These are phyloP conservation scores for Penicillium crustosum DNA, from an alignment of 2,329 filamentous ascomycete genomes.

Conservation along the genomic window DNA sequence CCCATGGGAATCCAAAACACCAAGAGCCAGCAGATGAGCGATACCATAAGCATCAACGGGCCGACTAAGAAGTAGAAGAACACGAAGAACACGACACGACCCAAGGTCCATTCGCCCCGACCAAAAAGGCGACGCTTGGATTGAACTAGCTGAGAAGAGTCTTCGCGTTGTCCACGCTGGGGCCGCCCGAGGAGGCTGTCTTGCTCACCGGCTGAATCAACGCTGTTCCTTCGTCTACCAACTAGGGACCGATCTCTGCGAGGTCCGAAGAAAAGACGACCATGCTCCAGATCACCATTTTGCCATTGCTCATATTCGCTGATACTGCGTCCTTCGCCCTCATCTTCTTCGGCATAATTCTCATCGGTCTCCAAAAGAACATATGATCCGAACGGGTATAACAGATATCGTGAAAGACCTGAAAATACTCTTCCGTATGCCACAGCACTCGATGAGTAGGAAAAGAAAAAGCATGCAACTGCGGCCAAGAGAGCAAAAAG, in stretches of 20 bases:
- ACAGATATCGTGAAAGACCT: constrained; percentile 79
- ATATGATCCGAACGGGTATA: constrained; percentile 97
- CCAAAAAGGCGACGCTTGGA: constrained; percentile 88
- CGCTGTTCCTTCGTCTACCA: constrained; percentile 80
- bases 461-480: constrained; percentile 74
- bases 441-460: constrained; percentile 73
- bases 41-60: constrained; percentile 81
- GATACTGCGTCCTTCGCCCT: constrained; percentile 93
- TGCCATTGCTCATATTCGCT: constrained; percentile 99
- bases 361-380: constrained; percentile 92
- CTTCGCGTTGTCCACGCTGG: constrained; percentile 51
- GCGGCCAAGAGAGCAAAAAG: constrained; percentile 72
- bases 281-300: constrained; percentile 93
- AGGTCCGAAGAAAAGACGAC: constrained; percentile 92
- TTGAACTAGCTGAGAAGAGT: constrained; percentile 44
- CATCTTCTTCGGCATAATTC: constrained; percentile 88
- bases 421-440: constrained; percentile 85
- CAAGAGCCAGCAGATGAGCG: constrained; percentile 87
- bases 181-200: constrained; percentile 79
- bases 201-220: constrained; percentile 85
- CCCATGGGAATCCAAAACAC: constrained; percentile 99
- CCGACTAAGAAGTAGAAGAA: constrained; percentile 94
- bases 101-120: constrained; percentile 91
- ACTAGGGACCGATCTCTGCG: constrained; percentile 72
- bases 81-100: constrained; percentile 90